A percentile compares a stretch with the other conserved stretches of the same genome.
Conservation (phyloP, 2,329 filamentous ascomycete species). For the Diaporthe sp. region DNA sequence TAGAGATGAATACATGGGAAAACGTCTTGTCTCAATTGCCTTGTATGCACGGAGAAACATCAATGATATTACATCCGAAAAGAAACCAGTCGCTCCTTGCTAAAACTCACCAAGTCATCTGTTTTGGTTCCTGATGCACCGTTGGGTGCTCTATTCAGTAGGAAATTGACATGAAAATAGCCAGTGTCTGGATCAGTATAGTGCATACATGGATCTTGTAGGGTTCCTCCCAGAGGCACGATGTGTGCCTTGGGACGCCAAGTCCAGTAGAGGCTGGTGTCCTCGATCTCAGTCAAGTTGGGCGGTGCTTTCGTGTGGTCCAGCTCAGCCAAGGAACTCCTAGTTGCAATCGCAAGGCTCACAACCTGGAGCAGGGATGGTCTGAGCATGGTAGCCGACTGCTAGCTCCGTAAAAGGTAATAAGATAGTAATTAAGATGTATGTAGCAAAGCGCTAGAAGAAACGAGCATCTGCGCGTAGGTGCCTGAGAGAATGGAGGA, state of each 20-base stretch:
- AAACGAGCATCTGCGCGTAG: not conserved
- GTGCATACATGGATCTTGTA: conserved; percentile 59
- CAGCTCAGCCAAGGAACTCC: not conserved
- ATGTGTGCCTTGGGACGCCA: conserved; percentile 52
- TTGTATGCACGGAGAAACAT: not conserved
- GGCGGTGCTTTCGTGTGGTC: conserved; percentile 46
- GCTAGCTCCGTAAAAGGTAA: not conserved
- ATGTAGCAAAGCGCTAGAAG: not conserved
- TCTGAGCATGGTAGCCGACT: not conserved
- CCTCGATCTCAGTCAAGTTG: conserved; percentile 53
- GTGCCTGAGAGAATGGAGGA: not conserved
- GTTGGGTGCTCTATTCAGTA: conserved; percentile 45
- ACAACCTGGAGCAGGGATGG: not conserved
- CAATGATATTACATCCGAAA: not conserved
- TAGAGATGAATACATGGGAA: not conserved
- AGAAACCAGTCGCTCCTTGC: not conserved
- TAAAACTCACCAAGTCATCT: conserved; percentile 48
- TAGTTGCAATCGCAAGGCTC: not conserved
- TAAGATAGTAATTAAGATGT: not conserved
- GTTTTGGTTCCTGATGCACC: conserved; percentile 55
- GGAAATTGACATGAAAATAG: conserved; percentile 58
- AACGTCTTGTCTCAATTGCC: not conserved
- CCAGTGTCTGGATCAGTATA: conserved; percentile 58
- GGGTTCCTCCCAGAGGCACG: conserved; percentile 53
- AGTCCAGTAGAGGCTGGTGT: conserved; percentile 51